Evolutionary conservation across 306 rosid species (phyloP).

Genomic region (Begonia peltatifolia): DNA sequence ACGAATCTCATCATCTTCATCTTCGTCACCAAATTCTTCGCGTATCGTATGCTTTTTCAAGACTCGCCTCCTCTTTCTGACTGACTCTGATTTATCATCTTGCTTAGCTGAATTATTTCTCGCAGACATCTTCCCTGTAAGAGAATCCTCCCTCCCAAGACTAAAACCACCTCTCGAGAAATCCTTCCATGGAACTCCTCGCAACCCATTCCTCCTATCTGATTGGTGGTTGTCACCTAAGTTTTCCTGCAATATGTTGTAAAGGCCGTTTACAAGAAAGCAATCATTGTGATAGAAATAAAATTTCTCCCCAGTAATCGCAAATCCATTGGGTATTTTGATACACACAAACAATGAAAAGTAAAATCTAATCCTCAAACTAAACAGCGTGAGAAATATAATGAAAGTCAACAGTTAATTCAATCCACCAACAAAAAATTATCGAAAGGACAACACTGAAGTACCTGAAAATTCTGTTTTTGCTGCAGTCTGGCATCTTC

Average conservation of each 20-base stretch:
- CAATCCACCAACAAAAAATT: too few species aligned
- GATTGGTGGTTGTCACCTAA: constrained; percentile 39
- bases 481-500: constrained; percentile 38
- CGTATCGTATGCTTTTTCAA: constrained; percentile 64
- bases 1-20: constrained; percentile 77
- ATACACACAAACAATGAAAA: too few species aligned
- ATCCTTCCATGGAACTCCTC: constrained; percentile 94
- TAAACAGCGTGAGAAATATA: too few species aligned
- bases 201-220: constrained; percentile 47
- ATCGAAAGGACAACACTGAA: too few species aligned
- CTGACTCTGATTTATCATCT: constrained; percentile 52
- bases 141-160: constrained; percentile 46
- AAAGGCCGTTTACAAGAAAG: too few species aligned
- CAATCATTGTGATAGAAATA: too few species aligned
- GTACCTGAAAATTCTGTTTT: constrained; percentile 51
- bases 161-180: constrained; percentile 57
- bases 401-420: too few species aligned
- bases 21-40: constrained; percentile 53
- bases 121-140: constrained; percentile 39
- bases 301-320: too few species aligned
- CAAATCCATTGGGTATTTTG: too few species aligned
- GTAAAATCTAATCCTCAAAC: too few species aligned
- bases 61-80: constrained; percentile 70
- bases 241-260: constrained; percentile 30
- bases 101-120: constrained; percentile 34